phyloP scores from a whole-genome alignment of 2,329 filamentous ascomycete genomes.

The Penicillium sp. region DNA sequence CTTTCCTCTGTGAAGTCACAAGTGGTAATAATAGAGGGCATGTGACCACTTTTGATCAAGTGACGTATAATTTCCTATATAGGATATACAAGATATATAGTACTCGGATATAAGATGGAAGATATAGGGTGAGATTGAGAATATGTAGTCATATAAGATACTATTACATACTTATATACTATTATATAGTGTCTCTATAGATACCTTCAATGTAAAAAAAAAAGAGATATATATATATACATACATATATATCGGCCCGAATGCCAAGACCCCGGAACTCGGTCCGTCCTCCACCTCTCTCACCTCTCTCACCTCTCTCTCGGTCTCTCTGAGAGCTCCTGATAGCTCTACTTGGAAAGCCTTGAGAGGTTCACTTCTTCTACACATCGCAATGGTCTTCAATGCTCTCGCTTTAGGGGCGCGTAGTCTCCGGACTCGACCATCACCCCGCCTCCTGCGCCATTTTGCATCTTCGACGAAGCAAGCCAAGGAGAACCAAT shows the following conservation, averaged over 20 bases:
- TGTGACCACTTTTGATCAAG: slow-evolving; percentile 3
- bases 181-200: neutral
- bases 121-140: neutral
- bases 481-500: slow-evolving; percentile 36
- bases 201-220: too few species aligned
- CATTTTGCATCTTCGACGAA: slow-evolving; percentile 24
- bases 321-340: neutral
- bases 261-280: slow-evolving; percentile 7
- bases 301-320: neutral
- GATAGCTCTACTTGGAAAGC: neutral
- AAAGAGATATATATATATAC: too few species aligned
- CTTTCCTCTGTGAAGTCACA: neutral
- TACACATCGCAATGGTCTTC: slow-evolving; percentile 21
- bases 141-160: neutral
- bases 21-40: neutral
- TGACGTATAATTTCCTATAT: neutral
- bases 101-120: neutral
- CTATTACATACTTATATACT: neutral
- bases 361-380: neutral
- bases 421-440: slow-evolving; percentile 17
- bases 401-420: slow-evolving; percentile 20
- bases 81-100: neutral
- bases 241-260: neutral
- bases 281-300: slow-evolving; percentile 10
- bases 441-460: slow-evolving; percentile 14